Percentiles rank a stretch among this genome's conserved stretches.
These are phyloP conservation scores for Annulohypoxylon truncatum DNA, from an alignment of 2,329 filamentous ascomycete genomes.

Conservation along the genomic window DNA sequence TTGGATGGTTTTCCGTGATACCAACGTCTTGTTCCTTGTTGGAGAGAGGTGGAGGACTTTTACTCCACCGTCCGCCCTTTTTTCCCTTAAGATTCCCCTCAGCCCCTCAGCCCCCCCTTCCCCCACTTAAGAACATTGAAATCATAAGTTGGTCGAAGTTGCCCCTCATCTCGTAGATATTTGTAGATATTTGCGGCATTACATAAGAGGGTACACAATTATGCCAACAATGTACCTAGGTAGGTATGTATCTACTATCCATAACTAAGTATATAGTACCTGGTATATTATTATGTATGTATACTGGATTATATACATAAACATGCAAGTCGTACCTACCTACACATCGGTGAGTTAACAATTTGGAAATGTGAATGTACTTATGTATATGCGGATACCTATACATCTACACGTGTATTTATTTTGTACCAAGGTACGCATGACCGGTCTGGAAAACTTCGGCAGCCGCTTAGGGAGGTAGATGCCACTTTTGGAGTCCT, in stretches of 20 bases:
- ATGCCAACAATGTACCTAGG: background rate
- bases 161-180: conserved; percentile 19
- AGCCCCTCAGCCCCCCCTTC: conserved; percentile 26
- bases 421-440: background rate
- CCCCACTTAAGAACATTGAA: conserved; percentile 10
- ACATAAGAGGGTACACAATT: conserved; percentile 5
- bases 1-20: conserved; percentile 6
- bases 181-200: background rate
- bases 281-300: no score
- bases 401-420: background rate
- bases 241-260: background rate
- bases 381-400: background rate
- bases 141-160: conserved; percentile 10
- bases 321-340: background rate
- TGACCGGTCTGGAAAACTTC: background rate
- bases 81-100: background rate
- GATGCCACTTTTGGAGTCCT: background rate
- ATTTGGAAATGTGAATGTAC: background rate
- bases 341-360: no score
- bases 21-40: conserved; percentile 12
- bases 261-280: no score
- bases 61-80: conserved; percentile 8
- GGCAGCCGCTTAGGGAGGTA: background rate
- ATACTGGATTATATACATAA: background rate
- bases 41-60: background rate